phyloP scores from a whole-genome alignment of 2,329 filamentous ascomycete genomes.

The Xenoacremonium recifei region DNA sequence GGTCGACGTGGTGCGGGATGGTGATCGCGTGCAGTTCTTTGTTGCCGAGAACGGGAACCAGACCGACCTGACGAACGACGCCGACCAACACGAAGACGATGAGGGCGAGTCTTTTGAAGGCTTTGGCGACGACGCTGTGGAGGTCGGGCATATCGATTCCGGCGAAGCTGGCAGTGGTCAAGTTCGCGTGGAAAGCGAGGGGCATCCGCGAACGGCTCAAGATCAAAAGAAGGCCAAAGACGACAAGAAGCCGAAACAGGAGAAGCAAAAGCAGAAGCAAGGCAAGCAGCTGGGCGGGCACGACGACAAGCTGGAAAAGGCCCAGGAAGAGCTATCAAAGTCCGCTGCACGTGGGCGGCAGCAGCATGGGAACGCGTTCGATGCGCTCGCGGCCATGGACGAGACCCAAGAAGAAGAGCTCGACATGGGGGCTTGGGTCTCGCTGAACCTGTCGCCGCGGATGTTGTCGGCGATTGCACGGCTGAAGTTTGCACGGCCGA shows the following conservation, averaged over 20 bases:
- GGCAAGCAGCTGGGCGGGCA: slow-evolving; percentile 26
- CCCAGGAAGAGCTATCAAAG: slow-evolving; percentile 34
- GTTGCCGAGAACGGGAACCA: slow-evolving; percentile 24
- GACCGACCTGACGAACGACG: slow-evolving; percentile 11
- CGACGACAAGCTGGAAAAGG: slow-evolving; percentile 32
- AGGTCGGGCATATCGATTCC: slow-evolving; percentile 31
- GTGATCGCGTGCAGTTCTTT: slow-evolving; percentile 58
- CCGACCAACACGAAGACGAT: slow-evolving; percentile 25
- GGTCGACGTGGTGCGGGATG: slow-evolving; percentile 76
- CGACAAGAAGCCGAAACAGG: slow-evolving; percentile 22
- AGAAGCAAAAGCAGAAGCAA: slow-evolving; percentile 31
- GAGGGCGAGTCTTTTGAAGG: slow-evolving; percentile 63
- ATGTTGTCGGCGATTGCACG: slow-evolving; percentile 73
- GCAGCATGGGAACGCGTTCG: slow-evolving; percentile 47
- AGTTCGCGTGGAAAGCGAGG: slow-evolving; percentile 28
- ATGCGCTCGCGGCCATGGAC: slow-evolving; percentile 52
- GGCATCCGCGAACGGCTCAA: slow-evolving; percentile 26
- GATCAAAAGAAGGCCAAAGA: slow-evolving; percentile 31
- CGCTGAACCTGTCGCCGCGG: slow-evolving; percentile 69
- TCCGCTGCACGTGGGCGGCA: slow-evolving; percentile 42
- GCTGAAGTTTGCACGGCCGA: slow-evolving; percentile 78
- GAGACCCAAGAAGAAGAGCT: slow-evolving; percentile 58
- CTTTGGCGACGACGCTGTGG: slow-evolving; percentile 52
- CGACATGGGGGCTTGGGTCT: slow-evolving; percentile 75
- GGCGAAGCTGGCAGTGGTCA: slow-evolving; percentile 30